Evolutionary conservation across 768 basidiomycete genomes (phyloP).

Genomic region (Tylopilus subfusipes): DNA sequence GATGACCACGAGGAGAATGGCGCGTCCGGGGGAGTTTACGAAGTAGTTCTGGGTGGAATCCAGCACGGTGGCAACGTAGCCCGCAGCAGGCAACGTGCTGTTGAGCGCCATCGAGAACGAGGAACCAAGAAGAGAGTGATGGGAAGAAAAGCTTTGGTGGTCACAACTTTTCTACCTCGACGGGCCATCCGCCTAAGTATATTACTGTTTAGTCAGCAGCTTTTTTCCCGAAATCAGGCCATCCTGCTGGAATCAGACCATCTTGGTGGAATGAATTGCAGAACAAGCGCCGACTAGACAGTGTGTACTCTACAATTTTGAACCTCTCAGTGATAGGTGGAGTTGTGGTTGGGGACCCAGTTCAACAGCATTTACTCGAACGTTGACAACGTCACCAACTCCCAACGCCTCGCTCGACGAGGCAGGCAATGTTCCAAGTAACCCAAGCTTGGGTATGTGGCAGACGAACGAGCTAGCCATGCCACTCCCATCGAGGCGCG

Average conservation of each 20-base stretch:
- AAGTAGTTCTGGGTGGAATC: conserved; percentile 20
- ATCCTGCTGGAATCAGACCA: conserved; percentile 17
- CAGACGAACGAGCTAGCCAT: conserved; percentile 14
- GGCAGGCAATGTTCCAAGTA: conserved; percentile 15
- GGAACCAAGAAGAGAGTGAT: neutral
- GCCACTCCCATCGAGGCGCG: conserved; percentile 15
- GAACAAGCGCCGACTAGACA: neutral
- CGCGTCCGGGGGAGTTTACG: conserved; percentile 22
- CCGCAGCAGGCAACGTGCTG: conserved; percentile 18
- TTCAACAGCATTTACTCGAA: conserved; percentile 27
- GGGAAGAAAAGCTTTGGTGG: neutral
- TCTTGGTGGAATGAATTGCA: neutral
- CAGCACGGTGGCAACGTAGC: conserved; percentile 24
- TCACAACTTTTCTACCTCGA: conserved; percentile 2
- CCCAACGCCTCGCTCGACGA: conserved; percentile 8
- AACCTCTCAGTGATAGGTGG: conserved; percentile 14
- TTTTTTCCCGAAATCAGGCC: neutral
- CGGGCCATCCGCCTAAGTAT: neutral
- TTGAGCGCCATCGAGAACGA: conserved; percentile 26
- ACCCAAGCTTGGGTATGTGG: conserved; percentile 27
- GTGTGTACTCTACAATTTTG: neutral
- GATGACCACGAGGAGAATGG: conserved; percentile 44
- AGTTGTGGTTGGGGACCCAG: conserved; percentile 30
- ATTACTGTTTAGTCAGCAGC: conserved; percentile 26
- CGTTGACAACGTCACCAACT: conserved; percentile 27